phyloP scores from a whole-genome alignment of 306 rosid species.

The Cicer judaicum region DNA sequence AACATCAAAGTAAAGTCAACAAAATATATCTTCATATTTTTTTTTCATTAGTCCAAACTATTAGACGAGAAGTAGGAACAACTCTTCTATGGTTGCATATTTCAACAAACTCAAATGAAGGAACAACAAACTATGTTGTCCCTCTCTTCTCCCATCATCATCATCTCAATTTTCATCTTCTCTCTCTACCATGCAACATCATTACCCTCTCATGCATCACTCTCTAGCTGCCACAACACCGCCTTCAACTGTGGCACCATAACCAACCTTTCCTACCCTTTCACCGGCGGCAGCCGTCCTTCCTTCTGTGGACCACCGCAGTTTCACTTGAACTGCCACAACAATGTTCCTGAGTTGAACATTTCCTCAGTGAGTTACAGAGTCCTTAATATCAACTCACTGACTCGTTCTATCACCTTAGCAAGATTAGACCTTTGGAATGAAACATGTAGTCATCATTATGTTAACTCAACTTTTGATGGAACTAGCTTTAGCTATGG shows the following conservation, averaged over 20 bases:
- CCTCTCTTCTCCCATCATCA: neutral
- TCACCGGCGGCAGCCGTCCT: slow-evolving; percentile 57
- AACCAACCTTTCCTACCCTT: slow-evolving; percentile 57
- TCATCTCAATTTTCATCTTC: slow-evolving; percentile 32
- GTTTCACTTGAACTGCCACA: slow-evolving; percentile 52
- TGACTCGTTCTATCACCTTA: slow-evolving; percentile 38
- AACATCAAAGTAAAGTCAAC: slow-evolving; percentile 46
- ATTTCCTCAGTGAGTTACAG: slow-evolving; percentile 48
- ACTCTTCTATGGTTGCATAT: slow-evolving; percentile 21
- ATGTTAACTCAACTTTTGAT: slow-evolving; percentile 47
- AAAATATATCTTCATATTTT: slow-evolving; percentile 27
- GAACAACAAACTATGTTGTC: slow-evolving; percentile 27
- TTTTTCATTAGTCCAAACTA: neutral
- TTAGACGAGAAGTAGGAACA: neutral
- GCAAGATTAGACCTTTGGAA: slow-evolving; percentile 71
- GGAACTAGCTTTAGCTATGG: slow-evolving; percentile 31
- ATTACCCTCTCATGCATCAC: slow-evolving; percentile 37
- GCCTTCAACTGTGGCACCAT: slow-evolving; percentile 63
- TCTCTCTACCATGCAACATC: slow-evolving; percentile 46
- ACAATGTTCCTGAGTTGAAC: slow-evolving; percentile 45
- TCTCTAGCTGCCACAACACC: slow-evolving; percentile 50
- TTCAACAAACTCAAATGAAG: slow-evolving; percentile 26
- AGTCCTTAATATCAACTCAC: slow-evolving; percentile 48
- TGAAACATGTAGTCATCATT: slow-evolving; percentile 48
- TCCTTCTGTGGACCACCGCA: slow-evolving; percentile 61